Conservation (phyloP, 345 rosid genomes). For the Orychophragmus violaceus region DNA sequence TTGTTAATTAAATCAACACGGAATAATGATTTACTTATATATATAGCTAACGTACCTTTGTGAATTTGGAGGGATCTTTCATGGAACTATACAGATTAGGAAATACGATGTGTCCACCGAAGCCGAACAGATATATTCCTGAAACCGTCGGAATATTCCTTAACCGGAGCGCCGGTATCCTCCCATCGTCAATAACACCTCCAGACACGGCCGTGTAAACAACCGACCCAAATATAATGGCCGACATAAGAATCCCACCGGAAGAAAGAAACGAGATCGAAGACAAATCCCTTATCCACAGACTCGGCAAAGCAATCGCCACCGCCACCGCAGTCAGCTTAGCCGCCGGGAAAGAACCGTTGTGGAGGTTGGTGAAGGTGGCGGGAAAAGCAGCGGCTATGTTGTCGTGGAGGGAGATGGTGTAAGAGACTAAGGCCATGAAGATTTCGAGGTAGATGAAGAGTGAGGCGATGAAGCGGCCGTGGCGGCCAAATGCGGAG, state of each 20-base stretch:
- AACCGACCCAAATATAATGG: slow-evolving; percentile 53
- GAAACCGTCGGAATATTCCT: slow-evolving; percentile 56
- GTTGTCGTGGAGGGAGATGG: slow-evolving; percentile 83
- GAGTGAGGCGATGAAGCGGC: slow-evolving; percentile 42
- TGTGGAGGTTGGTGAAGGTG: slow-evolving; percentile 10
- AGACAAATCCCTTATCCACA: slow-evolving; percentile 68
- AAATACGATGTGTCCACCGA: slow-evolving; percentile 71
- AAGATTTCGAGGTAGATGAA: slow-evolving; percentile 61
- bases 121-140: slow-evolving; percentile 61
- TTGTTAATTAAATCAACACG: not conserved
- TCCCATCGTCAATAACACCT: slow-evolving; percentile 34
- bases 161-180: slow-evolving; percentile 42
- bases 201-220: slow-evolving; percentile 48
- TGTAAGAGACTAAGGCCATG: slow-evolving; percentile 78
- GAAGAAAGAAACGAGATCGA: slow-evolving; percentile 69
- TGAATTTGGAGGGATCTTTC: slow-evolving; percentile 72
- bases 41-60: slow-evolving; percentile 43
- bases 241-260: slow-evolving; percentile 67
- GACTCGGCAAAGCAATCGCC: slow-evolving; percentile 57
- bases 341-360: slow-evolving; percentile 34
- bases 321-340: slow-evolving; percentile 54
- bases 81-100: slow-evolving; percentile 65
- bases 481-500: slow-evolving; percentile 49
- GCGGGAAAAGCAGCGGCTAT: slow-evolving; percentile 42
- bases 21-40: too few species aligned